phyloP scores from a whole-genome alignment of 768 basidiomycete genomes.

The Pisolithus sp. region DNA sequence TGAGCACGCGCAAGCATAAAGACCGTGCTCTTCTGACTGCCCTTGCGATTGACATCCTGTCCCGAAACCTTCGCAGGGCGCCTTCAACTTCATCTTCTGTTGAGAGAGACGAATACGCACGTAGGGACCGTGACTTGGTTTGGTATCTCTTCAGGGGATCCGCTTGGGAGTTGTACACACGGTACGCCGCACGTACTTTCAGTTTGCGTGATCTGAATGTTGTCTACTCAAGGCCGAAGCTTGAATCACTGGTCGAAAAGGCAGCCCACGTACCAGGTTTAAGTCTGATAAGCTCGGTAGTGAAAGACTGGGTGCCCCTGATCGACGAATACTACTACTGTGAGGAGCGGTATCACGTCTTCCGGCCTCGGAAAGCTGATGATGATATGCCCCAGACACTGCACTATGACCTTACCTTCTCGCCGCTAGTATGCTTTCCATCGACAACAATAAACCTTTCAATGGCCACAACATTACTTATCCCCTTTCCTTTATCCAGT shows the following conservation, averaged over 20 bases:
- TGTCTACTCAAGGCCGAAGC: conserved; percentile 55
- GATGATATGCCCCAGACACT: conserved; percentile 28
- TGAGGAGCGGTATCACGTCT: conserved; percentile 32
- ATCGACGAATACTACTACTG: conserved; percentile 92
- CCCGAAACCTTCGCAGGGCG: conserved; percentile 66
- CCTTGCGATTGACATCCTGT: conserved; percentile 63
- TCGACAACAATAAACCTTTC: neutral
- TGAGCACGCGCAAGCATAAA: conserved; percentile 18
- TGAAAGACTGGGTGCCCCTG: conserved; percentile 83
- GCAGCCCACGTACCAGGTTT: conserved; percentile 56
- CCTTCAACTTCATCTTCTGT: conserved; percentile 56
- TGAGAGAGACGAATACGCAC: conserved; percentile 75
- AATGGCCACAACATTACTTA: too few relatives aligned
- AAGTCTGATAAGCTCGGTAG: conserved; percentile 59
- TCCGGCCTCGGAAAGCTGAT: conserved; percentile 3
- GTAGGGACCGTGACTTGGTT: conserved; percentile 72
- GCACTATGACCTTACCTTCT: conserved; percentile 31
- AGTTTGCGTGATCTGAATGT: neutral
- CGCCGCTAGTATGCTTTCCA: neutral
- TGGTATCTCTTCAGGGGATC: conserved; percentile 85
- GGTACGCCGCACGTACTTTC: conserved; percentile 34
- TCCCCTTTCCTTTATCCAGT: too few relatives aligned
- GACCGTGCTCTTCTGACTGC: conserved; percentile 60
- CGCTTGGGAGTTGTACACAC: conserved; percentile 76
- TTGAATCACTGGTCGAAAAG: conserved; percentile 55